These are phyloP conservation scores for Cyberlindnera bimundalis DNA, from an alignment of 805 yeast genomes.

Conservation along the genomic window DNA sequence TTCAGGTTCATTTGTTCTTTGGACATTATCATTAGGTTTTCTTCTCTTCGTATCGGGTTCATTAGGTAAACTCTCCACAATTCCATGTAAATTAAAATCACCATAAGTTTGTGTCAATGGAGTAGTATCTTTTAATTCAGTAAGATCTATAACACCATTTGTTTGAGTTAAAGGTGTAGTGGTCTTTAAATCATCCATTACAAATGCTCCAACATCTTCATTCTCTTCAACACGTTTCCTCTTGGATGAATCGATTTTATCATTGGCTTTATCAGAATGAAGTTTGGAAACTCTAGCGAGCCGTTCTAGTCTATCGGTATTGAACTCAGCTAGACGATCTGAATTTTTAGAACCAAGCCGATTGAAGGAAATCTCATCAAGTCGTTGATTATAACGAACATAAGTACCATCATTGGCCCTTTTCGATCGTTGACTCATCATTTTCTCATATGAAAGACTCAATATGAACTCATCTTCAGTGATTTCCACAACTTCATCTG, in stretches of 20 bases:
- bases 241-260: neutral
- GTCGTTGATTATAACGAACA: too few relatives aligned
- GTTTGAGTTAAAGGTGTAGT: constrained; percentile 11
- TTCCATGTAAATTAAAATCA: neutral
- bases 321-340: too few relatives aligned
- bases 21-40: too few relatives aligned
- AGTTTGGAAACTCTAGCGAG: too few relatives aligned
- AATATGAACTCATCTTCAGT: neutral
- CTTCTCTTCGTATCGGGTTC: neutral
- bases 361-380: too few relatives aligned
- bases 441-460: neutral
- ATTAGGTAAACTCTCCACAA: neutral
- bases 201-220: neutral
- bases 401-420: too few relatives aligned
- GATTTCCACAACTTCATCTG: constrained; percentile 1
- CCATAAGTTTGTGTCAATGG: constrained; percentile 6
- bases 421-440: neutral
- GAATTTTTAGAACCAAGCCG: too few relatives aligned
- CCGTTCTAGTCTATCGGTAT: too few relatives aligned
- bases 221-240: too few relatives aligned
- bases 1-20: neutral
- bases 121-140: neutral
- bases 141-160: neutral
- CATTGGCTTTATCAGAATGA: too few relatives aligned
- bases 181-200: constrained; percentile 7